Percentiles rank a stretch among this genome's conserved stretches.
Evolutionary conservation across 1,284 basidiomycete genomes (phyloP).

Genomic region (Fomitopsis schrenkii): DNA sequence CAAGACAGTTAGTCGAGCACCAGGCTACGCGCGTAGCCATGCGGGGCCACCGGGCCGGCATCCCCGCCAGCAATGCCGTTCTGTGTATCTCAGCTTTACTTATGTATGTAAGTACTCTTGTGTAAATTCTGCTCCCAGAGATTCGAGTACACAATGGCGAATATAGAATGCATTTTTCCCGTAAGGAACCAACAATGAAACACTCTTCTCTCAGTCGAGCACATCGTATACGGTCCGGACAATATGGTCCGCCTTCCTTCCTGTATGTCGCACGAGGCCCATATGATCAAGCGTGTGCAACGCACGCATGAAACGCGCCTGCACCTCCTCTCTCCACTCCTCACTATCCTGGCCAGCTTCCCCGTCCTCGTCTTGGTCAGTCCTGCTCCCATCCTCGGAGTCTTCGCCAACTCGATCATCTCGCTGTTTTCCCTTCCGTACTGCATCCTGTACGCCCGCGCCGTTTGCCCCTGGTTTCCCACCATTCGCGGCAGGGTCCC

Average conservation of each 20-base stretch:
- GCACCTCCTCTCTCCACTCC: slow-evolving; percentile 57
- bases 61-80: no score
- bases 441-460: not conserved
- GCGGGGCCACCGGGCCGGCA: no score
- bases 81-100: no score
- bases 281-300: slow-evolving; percentile 77
- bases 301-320: slow-evolving; percentile 72
- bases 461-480: not conserved
- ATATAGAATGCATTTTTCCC: no score
- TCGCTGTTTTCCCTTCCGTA: slow-evolving; percentile 9
- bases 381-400: slow-evolving; percentile 11
- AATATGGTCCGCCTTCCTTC: slow-evolving; percentile 72
- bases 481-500: not conserved
- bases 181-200: no score
- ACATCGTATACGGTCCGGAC: slow-evolving; percentile 64
- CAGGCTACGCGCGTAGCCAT: no score
- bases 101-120: no score
- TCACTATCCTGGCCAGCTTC: slow-evolving; percentile 40
- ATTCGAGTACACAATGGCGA: no score
- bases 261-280: slow-evolving; percentile 75
- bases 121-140: no score
- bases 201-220: slow-evolving; percentile 16
- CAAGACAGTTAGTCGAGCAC: no score
- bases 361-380: slow-evolving; percentile 27
- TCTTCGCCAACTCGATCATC: not conserved